Evolutionary conservation across 257 asterid genomes (phyloP), one percentile per base, ranked within the genome.

Genomic region (Przewalskia tangutica): DNA sequence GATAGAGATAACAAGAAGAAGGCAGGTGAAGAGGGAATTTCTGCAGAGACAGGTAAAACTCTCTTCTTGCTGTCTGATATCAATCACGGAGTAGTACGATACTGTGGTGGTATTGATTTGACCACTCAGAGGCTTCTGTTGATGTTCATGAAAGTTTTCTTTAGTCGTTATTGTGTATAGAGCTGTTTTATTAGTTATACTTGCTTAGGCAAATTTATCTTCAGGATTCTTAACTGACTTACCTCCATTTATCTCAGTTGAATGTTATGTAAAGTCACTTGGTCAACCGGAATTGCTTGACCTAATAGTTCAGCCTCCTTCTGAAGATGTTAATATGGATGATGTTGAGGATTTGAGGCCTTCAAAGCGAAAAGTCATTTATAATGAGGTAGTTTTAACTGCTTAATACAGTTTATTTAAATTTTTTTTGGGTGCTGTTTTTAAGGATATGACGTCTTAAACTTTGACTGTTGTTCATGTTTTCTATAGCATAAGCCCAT

Each of bases 301-400:
- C 82, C 92, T 96, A 70, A 91, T 96, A 84, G 98, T 91, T 88
- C 99, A 93, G 85, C 90, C 99, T 88, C 82, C 89, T 36, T 82
- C 91, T 68, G 94, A 87, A 88, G 99, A 93, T 86, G 88, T 87
- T 66, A 83, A 63, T n/a, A 93, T 94, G 97, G 97, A 88, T 84
- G 97, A 92, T 82, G 93, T 88, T n/a, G 98, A 94, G 82, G 98
- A 94, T 84, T 77, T 89, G 79, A 93, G 99, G 88, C 98, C 98
- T 82, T 87, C 93, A 81, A 96, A 96, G 91, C 90, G 97, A 88
- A 94, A 94, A 90, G 90, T 90, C 67, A 87, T 96, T 56, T 96
- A 94, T 84, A 86, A 87, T 13, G 98, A 94, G 98, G 98, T 95
- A 85, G 54, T 78, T 87, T 67, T 14, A 50, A 77, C 46, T 36